Conservation (phyloP, 495 filamentous ascomycete genomes). For the Annulohypoxylon bovei region DNA sequence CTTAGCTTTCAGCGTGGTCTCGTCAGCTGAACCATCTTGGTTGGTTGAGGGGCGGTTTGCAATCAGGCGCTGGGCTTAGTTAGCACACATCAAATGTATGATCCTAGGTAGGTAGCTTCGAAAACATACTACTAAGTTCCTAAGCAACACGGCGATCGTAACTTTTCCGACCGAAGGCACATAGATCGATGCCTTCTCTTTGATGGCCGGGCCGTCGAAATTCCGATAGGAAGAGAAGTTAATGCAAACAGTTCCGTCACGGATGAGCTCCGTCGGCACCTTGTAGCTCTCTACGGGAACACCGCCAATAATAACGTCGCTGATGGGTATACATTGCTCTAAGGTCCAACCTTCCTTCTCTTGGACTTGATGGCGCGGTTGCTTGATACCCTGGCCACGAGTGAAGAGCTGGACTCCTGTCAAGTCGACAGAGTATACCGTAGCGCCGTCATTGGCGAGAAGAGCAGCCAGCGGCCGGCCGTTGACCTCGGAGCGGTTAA, state of each 20-base stretch:
- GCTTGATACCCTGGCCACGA: conserved; percentile 83
- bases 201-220: conserved; percentile 81
- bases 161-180: conserved; percentile 98
- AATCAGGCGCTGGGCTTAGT: conserved; percentile 50
- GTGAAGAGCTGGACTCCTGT: conserved; percentile 93
- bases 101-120: neutral
- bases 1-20: conserved; percentile 46
- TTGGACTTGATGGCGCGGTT: conserved; percentile 81
- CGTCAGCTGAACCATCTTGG: conserved; percentile 43
- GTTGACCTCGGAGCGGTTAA: conserved; percentile 95
- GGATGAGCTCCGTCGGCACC: conserved; percentile 81
- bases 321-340: conserved; percentile 81
- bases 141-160: conserved; percentile 88
- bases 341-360: conserved; percentile 79
- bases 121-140: conserved; percentile 82
- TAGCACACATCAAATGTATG: neutral
- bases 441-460: conserved; percentile 94
- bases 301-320: conserved; percentile 93
- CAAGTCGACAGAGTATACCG: conserved; percentile 93
- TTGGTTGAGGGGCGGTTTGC: conserved; percentile 52
- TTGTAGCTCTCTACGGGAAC: conserved; percentile 90
- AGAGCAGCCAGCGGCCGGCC: conserved; percentile 93
- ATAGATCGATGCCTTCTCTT: conserved; percentile 95
- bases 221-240: conserved; percentile 98
- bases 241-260: conserved; percentile 92